Evolutionary conservation across 2,329 filamentous ascomycete genomes (phyloP).

Genomic region (Scedosporium apiospermum): DNA sequence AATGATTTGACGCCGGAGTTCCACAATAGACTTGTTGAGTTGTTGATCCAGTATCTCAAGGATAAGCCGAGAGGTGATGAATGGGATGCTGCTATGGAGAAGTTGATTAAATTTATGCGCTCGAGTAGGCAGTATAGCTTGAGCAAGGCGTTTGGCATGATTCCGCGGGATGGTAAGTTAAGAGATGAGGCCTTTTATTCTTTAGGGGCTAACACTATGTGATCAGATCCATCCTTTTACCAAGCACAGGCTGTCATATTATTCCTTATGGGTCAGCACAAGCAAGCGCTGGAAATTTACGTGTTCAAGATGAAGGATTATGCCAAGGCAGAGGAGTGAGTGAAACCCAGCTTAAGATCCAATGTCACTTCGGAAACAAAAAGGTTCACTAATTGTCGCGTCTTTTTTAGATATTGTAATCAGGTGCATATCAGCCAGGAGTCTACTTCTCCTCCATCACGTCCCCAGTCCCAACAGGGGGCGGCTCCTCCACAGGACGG

Average conservation of each 20-base stretch:
- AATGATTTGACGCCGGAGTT: constrained; percentile 78
- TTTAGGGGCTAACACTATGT: constrained; percentile 9
- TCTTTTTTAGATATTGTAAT: constrained; percentile 63
- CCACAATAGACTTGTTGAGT: constrained; percentile 72
- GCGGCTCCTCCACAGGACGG: constrained; percentile 20
- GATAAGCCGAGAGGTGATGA: constrained; percentile 32
- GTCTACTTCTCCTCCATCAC: neutral
- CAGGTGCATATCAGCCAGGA: constrained; percentile 60
- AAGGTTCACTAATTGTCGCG: constrained; percentile 5
- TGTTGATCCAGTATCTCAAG: constrained; percentile 51
- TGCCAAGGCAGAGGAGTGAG: constrained; percentile 83
- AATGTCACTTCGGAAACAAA: constrained; percentile 12
- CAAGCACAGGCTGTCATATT: constrained; percentile 85
- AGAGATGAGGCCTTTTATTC: neutral
- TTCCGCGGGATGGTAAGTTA: constrained; percentile 67
- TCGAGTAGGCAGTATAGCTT: constrained; percentile 74
- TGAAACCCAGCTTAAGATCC: constrained; percentile 11
- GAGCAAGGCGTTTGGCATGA: constrained; percentile 63
- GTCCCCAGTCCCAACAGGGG: neutral
- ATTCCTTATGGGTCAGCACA: constrained; percentile 91
- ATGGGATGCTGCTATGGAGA: constrained; percentile 50
- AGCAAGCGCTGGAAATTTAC: constrained; percentile 93
- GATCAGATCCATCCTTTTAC: constrained; percentile 69
- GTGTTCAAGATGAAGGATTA: constrained; percentile 89
- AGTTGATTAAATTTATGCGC: constrained; percentile 65